Evolutionary conservation across 1,284 basidiomycete species (phyloP).

Genomic region (Cutaneotrichosporon sp.): DNA sequence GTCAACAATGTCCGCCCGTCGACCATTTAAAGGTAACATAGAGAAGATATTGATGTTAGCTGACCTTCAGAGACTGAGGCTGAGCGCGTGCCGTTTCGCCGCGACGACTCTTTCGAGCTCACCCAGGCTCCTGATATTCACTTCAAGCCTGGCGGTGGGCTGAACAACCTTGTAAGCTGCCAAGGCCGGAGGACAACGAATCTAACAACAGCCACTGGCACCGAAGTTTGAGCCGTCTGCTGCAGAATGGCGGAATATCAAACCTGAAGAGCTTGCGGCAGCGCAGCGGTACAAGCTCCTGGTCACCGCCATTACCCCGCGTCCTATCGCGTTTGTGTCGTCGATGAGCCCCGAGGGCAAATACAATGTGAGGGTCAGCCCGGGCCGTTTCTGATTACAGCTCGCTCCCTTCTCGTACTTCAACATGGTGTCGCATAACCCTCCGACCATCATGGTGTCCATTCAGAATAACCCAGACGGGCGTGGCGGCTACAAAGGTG

Average conservation of each 20-base stretch:
- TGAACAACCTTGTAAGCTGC: constrained; percentile 41
- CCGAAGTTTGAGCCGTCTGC: constrained; percentile 50
- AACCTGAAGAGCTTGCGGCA: constrained; percentile 52
- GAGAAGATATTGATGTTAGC: background rate
- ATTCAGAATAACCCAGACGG: constrained; percentile 36
- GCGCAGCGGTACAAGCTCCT: constrained; percentile 36
- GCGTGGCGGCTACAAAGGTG: constrained; percentile 1
- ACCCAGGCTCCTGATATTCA: constrained; percentile 53
- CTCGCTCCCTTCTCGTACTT: constrained; percentile 48
- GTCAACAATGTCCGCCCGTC: background rate
- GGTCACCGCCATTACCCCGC: constrained; percentile 47
- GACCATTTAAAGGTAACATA: background rate
- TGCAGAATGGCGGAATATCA: constrained; percentile 57
- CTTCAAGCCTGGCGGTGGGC: constrained; percentile 57
- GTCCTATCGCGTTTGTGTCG: constrained; percentile 70
- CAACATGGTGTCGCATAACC: constrained; percentile 55
- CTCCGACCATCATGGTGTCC: constrained; percentile 62
- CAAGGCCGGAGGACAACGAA: background rate
- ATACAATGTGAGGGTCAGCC: constrained; percentile 54
- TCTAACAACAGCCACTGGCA: constrained; percentile 28
- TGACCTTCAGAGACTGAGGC: constrained; percentile 6
- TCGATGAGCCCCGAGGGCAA: constrained; percentile 56
- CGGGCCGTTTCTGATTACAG: constrained; percentile 10
- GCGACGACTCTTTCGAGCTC: background rate
- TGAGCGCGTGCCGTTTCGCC: constrained; percentile 2